phyloP scores from a whole-genome alignment of 768 basidiomycete genomes.

The Epithele typhae region DNA sequence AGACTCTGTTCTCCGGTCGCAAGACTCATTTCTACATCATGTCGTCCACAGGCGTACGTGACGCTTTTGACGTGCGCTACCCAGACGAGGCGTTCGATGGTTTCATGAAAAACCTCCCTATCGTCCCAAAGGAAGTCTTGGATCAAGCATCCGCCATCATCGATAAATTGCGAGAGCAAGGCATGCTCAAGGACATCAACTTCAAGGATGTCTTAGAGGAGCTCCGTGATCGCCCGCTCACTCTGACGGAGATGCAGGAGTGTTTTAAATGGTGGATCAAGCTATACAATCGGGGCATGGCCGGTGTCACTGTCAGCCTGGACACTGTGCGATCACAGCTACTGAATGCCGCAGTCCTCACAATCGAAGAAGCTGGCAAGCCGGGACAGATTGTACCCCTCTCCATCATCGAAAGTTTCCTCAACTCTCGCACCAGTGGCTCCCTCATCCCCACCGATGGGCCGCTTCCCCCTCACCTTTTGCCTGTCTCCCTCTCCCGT shows the following conservation, averaged over 20 bases:
- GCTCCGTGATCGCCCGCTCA: constrained; percentile 64
- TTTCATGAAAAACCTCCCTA: constrained; percentile 77
- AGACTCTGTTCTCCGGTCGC: constrained; percentile 9
- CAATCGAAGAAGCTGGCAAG: constrained; percentile 29
- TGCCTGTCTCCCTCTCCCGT: constrained; percentile 65
- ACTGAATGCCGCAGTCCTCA: constrained; percentile 65
- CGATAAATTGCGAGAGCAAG: constrained; percentile 51
- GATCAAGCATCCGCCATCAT: constrained; percentile 58
- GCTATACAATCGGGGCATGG: constrained; percentile 35
- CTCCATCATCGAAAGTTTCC: constrained; percentile 62
- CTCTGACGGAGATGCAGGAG: constrained; percentile 68
- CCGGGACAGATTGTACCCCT: constrained; percentile 64
- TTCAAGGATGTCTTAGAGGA: constrained; percentile 83
- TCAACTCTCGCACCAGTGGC: constrained; percentile 53
- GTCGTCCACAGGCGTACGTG: constrained; percentile 68
- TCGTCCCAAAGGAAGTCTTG: constrained; percentile 60
- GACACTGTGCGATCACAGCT: constrained; percentile 53
- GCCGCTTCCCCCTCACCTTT: constrained; percentile 68
- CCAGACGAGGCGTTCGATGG: constrained; percentile 65
- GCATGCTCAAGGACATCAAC: constrained; percentile 67
- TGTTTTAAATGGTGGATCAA: constrained; percentile 85
- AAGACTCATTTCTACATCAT: constrained; percentile 58
- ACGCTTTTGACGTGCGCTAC: constrained; percentile 63
- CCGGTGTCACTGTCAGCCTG: constrained; percentile 26
- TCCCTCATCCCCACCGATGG: constrained; percentile 64